Base-by-base conservation (phyloP, 768 basidiomycete genomes). In the Sarcodon sp. region DNA sequence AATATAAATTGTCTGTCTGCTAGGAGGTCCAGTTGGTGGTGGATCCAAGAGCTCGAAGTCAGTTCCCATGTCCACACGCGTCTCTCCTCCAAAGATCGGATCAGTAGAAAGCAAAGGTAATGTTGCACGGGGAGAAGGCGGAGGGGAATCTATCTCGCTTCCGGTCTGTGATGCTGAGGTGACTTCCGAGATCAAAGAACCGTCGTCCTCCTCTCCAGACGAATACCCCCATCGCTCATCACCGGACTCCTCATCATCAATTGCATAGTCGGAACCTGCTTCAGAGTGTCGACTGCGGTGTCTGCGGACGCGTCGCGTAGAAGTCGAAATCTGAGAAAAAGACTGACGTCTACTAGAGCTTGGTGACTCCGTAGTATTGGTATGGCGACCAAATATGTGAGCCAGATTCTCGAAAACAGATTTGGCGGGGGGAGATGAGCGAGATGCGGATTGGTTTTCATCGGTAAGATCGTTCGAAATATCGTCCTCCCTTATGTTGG, bases 221-320 rank as follows among this genome's bases (percentile, higher is more conserved):
- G 83, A 80, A 63, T 91, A 92, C 4, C 89, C 89, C 89, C 89
- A 92, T n/a, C 87, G 74, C 53, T 89, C 86, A 39, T 80, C 77
- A 50, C 67, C 62, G 3, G 61, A 71, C 35, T 78, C 77, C 27
- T 76, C 74, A 3, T 73, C 80, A 9, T 66, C 68, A 4, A 76
- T 52, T 16, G 70, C 79, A 59, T 79, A 64, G 33, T 83, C 80
- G 6, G 81, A 82, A 18, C 69, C 75, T 32, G 65, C 70, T 15
- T 76, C 74, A 11, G 80, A 81, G 45, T 66, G 70, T 46, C 76
- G 61, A 55, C 69, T 74, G 50, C 64, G 59, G 16, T 73, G 76
- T 50, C 66, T 63, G n/a, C 73, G 71, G 39, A 72, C 67, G 36
- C 35, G 78, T 74, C 36, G 68, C 54, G 54, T 54, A 13, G 59